Conservation (phyloP, 306 rosid genomes). For the Cercis canadensis region DNA sequence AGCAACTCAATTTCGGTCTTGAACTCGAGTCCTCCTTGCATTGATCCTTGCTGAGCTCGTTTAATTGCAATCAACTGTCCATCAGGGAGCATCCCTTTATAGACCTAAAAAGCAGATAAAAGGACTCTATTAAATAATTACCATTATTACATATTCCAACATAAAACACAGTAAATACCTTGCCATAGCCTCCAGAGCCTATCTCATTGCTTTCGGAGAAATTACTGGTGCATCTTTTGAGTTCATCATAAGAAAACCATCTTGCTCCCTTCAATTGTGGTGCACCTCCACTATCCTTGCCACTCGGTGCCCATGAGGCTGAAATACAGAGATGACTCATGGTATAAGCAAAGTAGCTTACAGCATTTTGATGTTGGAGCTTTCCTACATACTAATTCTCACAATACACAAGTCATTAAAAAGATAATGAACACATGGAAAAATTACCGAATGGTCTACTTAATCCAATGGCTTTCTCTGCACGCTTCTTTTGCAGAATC, state of each 20-base stretch:
- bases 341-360: constrained; percentile 24
- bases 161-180: constrained; percentile 54
- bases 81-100: constrained; percentile 75
- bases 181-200: constrained; percentile 96
- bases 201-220: constrained; percentile 74
- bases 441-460: constrained; percentile 86
- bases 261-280: constrained; percentile 98
- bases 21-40: constrained; percentile 95
- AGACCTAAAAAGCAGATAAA: constrained; percentile 57
- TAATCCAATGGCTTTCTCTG: constrained; percentile 85
- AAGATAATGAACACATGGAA: constrained; percentile 20
- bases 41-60: constrained; percentile 97
- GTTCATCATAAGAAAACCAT: constrained; percentile 97
- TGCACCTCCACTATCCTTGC: constrained; percentile 91
- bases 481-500: constrained; percentile 86
- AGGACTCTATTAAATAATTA: constrained; percentile 4
- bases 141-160: constrained; percentile 2
- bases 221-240: constrained; percentile 72
- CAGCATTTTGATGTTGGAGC: constrained; percentile 9
- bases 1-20: constrained; percentile 95
- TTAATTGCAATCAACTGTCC: constrained; percentile 85
- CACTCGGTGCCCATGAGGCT: constrained; percentile 98
- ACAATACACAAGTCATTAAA: constrained; percentile 7
- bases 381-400: constrained; percentile 10
- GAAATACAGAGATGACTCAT: constrained; percentile 32